A percentile compares a stretch with the other conserved stretches of the same genome.
Evolutionary conservation across 169 alveolate genomes (phyloP).

Genomic region (Cryptosporidium sp.): DNA sequence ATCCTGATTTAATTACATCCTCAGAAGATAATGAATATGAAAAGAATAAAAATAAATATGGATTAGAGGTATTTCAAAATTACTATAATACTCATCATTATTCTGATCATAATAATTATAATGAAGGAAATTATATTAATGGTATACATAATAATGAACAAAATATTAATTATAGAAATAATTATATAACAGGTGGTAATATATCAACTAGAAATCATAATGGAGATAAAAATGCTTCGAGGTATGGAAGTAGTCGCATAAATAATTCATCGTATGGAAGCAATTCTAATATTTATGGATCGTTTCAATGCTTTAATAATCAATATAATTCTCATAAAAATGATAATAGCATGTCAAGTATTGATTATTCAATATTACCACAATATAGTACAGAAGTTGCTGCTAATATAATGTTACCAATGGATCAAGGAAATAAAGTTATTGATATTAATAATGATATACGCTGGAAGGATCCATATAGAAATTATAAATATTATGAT

Average conservation of each 20-base stretch:
- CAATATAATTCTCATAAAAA: not conserved
- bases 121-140: not conserved
- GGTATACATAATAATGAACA: not conserved
- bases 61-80: conserved; percentile 36
- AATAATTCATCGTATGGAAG: not conserved
- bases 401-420: conserved; percentile 62
- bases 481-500: conserved; percentile 59
- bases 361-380: conserved; percentile 62
- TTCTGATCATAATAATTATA: not conserved
- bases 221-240: not conserved
- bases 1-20: conserved; percentile 30
- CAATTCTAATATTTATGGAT: conserved; percentile 1
- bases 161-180: not conserved
- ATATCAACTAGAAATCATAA: not conserved
- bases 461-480: conserved; percentile 73
- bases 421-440: conserved; percentile 24
- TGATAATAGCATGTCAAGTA: conserved; percentile 1
- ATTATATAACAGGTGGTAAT: not conserved
- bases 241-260: not conserved
- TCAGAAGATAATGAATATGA: conserved; percentile 4
- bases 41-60: conserved; percentile 40
- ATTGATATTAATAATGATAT: conserved; percentile 64
- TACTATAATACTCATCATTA: not conserved
- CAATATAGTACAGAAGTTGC: conserved; percentile 49
- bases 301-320: not conserved